These are phyloP conservation scores for Gracilaria domingensis DNA, from an alignment of 23 red algal species.

Conservation along the genomic window DNA sequence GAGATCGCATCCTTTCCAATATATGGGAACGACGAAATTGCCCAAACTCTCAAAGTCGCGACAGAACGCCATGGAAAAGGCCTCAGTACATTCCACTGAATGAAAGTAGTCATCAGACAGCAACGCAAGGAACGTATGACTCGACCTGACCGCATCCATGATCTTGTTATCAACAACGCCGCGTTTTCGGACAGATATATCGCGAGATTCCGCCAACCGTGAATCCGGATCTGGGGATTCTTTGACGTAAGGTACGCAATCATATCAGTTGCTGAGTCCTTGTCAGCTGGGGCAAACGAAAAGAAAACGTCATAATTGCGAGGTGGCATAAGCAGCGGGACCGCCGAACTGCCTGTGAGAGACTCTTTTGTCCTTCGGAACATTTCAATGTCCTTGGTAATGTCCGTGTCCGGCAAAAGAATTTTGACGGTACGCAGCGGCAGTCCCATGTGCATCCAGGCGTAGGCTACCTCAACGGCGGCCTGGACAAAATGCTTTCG, in stretches of 20 bases:
- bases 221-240: slow-evolving; percentile 73
- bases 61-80: slow-evolving; percentile 90
- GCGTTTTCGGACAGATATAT: slow-evolving; percentile 76
- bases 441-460: slow-evolving; percentile 92
- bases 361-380: slow-evolving; percentile 62
- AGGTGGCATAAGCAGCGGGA: slow-evolving; percentile 27
- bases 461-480: slow-evolving; percentile 83
- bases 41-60: slow-evolving; percentile 85
- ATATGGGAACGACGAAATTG: slow-evolving; percentile 91
- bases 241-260: slow-evolving; percentile 79
- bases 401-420: slow-evolving; percentile 89
- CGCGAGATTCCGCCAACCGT: slow-evolving; percentile 75
- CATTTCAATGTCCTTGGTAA: slow-evolving; percentile 85
- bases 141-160: slow-evolving; percentile 82
- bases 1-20: slow-evolving; percentile 83
- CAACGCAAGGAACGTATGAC: slow-evolving; percentile 76
- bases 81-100: slow-evolving; percentile 89
- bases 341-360: slow-evolving; percentile 21
- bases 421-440: slow-evolving; percentile 88
- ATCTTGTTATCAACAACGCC: slow-evolving; percentile 83
- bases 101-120: slow-evolving; percentile 90
- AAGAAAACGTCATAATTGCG: slow-evolving; percentile 81
- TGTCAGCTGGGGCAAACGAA: slow-evolving; percentile 76
- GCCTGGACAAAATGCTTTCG: slow-evolving; percentile 92
- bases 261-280: slow-evolving; percentile 79